Evolutionary conservation across 1,284 basidiomycete genomes (phyloP).

Genomic region (Cutaneotrichosporon cavernicola): DNA sequence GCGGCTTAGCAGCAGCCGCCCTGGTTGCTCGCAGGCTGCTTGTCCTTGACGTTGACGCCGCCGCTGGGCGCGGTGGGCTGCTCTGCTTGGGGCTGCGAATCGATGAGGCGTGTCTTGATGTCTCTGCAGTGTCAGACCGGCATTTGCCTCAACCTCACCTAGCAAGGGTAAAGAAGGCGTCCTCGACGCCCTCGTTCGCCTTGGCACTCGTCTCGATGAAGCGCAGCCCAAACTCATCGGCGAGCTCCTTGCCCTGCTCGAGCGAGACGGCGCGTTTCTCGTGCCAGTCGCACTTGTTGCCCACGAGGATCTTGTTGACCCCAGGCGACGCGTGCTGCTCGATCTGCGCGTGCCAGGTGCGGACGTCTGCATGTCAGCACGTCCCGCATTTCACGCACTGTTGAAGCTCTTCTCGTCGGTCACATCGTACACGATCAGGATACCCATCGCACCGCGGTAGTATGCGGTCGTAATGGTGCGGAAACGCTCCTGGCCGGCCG

Average conservation of each 20-base stretch:
- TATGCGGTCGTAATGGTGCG: constrained; percentile 99
- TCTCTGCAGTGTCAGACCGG: constrained; percentile 60
- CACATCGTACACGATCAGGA: constrained; percentile 96
- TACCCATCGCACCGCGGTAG: constrained; percentile 99
- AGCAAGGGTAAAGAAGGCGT: constrained; percentile 96
- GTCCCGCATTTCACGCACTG: constrained; percentile 61
- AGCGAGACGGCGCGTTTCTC: constrained; percentile 89
- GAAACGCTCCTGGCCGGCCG: constrained; percentile 97
- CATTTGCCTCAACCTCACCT: constrained; percentile 60
- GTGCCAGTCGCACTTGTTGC: constrained; percentile 98
- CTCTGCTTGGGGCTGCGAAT: constrained; percentile 75
- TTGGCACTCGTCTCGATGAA: constrained; percentile 99
- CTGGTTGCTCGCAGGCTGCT: constrained; percentile 25
- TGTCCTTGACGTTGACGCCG: constrained; percentile 45
- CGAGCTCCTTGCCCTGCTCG: constrained; percentile 67
- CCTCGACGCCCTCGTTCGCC: constrained; percentile 96
- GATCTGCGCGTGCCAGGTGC: constrained; percentile 97
- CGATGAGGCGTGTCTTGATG: constrained; percentile 95
- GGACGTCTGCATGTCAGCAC: constrained; percentile 68
- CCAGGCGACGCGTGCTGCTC: constrained; percentile 98
- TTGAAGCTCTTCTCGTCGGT: constrained; percentile 98
- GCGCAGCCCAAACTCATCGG: constrained; percentile 80
- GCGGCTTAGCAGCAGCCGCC: constrained; percentile 46
- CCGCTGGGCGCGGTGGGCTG: constrained; percentile 38
- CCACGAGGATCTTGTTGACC: constrained; percentile 98